Base-by-base conservation (phyloP, 805 yeast genomes). In the Saccharomycopsis amapae region DNA sequence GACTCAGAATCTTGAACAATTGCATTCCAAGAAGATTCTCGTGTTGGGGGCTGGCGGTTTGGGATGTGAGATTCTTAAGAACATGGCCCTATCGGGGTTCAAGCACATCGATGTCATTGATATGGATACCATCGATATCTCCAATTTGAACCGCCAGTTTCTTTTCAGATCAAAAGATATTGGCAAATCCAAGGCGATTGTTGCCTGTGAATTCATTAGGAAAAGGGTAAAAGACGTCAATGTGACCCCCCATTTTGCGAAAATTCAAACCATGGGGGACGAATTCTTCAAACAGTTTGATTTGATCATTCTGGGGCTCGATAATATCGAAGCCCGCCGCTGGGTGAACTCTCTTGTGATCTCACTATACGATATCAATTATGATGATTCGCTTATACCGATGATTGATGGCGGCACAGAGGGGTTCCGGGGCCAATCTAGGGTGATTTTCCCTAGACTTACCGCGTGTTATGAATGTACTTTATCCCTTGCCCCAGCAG, bases 341-440 rank as follows among this genome's bases (percentile, higher is more conserved):
- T 89, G 95, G 90, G 82, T 90, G 52, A 90, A 90, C 62, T 68
- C 74, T 12, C 72, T 76, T 12, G 62, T 90, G 23, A 77, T 85
- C 1, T 69, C 76, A 7, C 56, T 89, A 52, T 87, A 85, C 3
- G 78, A 73, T 40, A 65, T 61, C 0, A 71, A 75, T 2, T 66
- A 68, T 41, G 69, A 66, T 12, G 35, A 32, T 4, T 62, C 68
- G 1, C 61, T 76, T 17, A 76, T 78, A 38, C 87, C 88, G 0
- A 61, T 90, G 58, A 78, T 93, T 13, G 98, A 90, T 60, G 97
- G 97, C 3, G 98, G 97, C 2, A 84, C 96, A 0, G 97, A 90
- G 59, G 97, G 97, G 0, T 82, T 90, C 58, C 75, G 84, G 53
- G 98, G 98, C 2, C 96, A 90, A 57, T 75, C 88, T 12, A 79